Conservation (phyloP, 1,284 basidiomycete species). For the Hemileia vastatrix region DNA sequence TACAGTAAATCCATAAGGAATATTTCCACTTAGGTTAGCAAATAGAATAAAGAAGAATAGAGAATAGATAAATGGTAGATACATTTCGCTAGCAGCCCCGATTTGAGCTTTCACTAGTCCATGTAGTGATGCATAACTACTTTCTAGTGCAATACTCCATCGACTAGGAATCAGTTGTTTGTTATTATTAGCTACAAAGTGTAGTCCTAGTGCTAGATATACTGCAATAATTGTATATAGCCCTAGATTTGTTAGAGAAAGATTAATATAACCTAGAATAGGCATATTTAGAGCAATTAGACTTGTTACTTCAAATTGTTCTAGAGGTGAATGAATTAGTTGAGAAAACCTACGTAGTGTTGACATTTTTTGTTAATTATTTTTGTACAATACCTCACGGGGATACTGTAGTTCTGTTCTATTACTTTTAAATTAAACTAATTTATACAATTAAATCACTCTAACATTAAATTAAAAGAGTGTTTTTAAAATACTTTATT, state of each 20-base stretch:
- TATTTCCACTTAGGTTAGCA: conserved; percentile 45
- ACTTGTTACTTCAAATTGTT: conserved; percentile 45
- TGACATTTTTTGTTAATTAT: conserved; percentile 15
- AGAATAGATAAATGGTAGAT: conserved; percentile 45
- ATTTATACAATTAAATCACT: conserved; percentile 1
- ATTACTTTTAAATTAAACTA: conserved; percentile 24
- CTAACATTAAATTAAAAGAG: conserved; percentile 6
- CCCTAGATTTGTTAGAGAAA: conserved; percentile 45
- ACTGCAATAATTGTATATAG: conserved; percentile 43
- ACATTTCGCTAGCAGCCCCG: conserved; percentile 42
- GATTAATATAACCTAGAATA: conserved; percentile 41
- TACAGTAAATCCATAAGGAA: conserved; percentile 44
- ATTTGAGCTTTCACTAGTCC: conserved; percentile 45
- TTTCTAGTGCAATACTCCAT: conserved; percentile 45
- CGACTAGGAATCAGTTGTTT: conserved; percentile 42
- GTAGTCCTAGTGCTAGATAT: conserved; percentile 39
- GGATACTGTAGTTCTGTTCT: conserved; percentile 11
- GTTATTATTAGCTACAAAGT: conserved; percentile 42
- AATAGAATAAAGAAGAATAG: conserved; percentile 45
- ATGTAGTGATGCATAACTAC: conserved; percentile 43
- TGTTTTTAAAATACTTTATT: conserved; percentile 15
- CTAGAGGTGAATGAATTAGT: conserved; percentile 44
- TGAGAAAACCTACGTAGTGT: conserved; percentile 9
- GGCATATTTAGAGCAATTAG: conserved; percentile 39
- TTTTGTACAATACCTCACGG: conserved; percentile 22